Base-by-base conservation (phyloP, 2,329 filamentous ascomycete species). In the Nigrospora sphaerica region DNA sequence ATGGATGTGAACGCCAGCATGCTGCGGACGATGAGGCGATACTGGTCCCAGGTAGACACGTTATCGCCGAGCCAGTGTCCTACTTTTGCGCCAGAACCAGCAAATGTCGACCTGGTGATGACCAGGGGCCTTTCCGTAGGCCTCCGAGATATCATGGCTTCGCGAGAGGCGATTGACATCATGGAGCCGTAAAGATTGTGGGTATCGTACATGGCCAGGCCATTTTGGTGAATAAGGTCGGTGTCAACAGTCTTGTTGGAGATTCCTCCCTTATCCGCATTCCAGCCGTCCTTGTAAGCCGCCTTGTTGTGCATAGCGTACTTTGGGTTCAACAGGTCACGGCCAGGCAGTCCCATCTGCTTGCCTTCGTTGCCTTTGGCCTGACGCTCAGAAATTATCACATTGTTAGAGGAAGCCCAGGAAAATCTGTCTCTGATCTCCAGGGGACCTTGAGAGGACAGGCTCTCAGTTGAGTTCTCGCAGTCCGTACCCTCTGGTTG, bases 171-270 rank as follows among this genome's bases (percentile, higher is more conserved):
- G 16, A 72, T 65, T 1, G 82, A 85, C 86, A 90, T 91, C 81
- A 88, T 82, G 7, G 78, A 77, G 1, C 87, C 87, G 60, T 87
- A 89, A 1, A 90, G 64, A 54, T 90, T 90, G 62, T 91, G 86
- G 0, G 81, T 86, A 54, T 91, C 87, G 58, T 88, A 88, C 62
- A 86, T 80, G 17, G 72, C 70, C 35, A 83, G 67, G 1, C 85
- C 85, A 47, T 85, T 82, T 35, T 80, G 73, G 60, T 88, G 85
- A 7, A 83, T 73, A 12, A 88, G 66, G 57, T 88, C 77, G 1
- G 84, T 85, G 52, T 80, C 73, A 44, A 88, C 77, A 0, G 85
- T 83, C 57, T 78, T 73, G 61, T 79, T 78, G 0, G 71, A 72
- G 23, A 77, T 63, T 2, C 68, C 71, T 37, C 74, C 74, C 35